Evolutionary conservation across 192 early-diverging fungal genomes (phyloP).

Genomic region (Phlyctochytrium bullatum): DNA sequence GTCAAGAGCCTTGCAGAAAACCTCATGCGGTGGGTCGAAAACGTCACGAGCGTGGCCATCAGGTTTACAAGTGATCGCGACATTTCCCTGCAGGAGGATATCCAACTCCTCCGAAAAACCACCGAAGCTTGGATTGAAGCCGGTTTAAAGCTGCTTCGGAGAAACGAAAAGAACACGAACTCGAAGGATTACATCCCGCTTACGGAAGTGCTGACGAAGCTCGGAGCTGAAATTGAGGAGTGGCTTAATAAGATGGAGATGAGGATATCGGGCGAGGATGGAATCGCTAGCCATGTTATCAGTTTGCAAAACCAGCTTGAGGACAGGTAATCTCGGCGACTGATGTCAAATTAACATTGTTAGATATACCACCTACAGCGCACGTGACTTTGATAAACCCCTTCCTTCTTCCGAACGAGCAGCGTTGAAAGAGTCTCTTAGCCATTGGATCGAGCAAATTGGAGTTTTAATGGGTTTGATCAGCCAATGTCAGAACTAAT

Average conservation of each 20-base stretch:
- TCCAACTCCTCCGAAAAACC: constrained; percentile 35
- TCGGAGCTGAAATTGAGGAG: constrained; percentile 45
- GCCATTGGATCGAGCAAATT: constrained; percentile 46
- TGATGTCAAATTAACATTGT: not conserved
- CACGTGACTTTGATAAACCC: constrained; percentile 41
- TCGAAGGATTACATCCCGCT: constrained; percentile 47
- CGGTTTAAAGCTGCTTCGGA: constrained; percentile 38
- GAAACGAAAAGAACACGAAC: constrained; percentile 50
- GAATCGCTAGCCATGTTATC: constrained; percentile 47
- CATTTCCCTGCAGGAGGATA: constrained; percentile 47
- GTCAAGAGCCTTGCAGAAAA: constrained; percentile 37
- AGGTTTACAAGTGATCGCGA: constrained; percentile 57
- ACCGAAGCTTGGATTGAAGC: constrained; percentile 50
- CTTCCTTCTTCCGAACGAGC: constrained; percentile 38
- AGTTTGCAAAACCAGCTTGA: constrained; percentile 60
- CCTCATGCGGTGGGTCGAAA: constrained; percentile 51
- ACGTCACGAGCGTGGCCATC: constrained; percentile 38
- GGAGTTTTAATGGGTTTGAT: constrained; percentile 33
- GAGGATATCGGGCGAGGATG: constrained; percentile 55
- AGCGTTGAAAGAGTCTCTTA: constrained; percentile 39
- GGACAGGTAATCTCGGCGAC: constrained; percentile 31
- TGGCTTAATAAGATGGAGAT: constrained; percentile 53
- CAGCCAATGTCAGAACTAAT: not conserved
- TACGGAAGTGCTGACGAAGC: constrained; percentile 35
- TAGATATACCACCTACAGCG: constrained; percentile 47